Conservation (phyloP, 148 eudicot genomes). For the Vaccinium darrowii region DNA sequence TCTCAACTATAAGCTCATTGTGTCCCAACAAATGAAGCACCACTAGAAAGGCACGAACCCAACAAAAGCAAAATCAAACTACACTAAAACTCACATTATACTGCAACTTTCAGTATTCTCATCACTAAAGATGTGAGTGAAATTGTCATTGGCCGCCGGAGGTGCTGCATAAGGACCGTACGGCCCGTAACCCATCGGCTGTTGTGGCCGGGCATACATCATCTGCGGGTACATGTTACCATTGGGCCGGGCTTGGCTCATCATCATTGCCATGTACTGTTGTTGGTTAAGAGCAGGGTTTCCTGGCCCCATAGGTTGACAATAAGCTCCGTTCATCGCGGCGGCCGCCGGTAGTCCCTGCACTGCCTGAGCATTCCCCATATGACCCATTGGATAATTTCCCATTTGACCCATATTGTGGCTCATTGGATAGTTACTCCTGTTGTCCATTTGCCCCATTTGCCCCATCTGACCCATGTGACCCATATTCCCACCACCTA, state of each 20-base stretch:
- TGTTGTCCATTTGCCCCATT: neutral
- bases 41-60: conserved; percentile 1
- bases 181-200: conserved; percentile 48
- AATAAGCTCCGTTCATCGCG: conserved; percentile 36
- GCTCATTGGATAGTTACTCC: conserved; percentile 13
- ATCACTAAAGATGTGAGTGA: conserved; percentile 73
- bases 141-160: conserved; percentile 47
- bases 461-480: conserved; percentile 25
- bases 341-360: conserved; percentile 53
- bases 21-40: neutral
- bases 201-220: conserved; percentile 70
- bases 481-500: conserved; percentile 34
- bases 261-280: conserved; percentile 80
- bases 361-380: conserved; percentile 46
- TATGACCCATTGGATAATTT: conserved; percentile 37
- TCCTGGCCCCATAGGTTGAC: conserved; percentile 56
- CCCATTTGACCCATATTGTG: conserved; percentile 47
- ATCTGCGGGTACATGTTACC: conserved; percentile 50
- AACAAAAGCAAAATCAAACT: conserved; percentile 4
- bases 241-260: conserved; percentile 64
- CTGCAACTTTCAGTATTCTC: conserved; percentile 80
- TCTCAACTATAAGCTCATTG: neutral
- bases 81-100: conserved; percentile 48
- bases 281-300: conserved; percentile 50
- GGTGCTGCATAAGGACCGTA: conserved; percentile 31